These are phyloP conservation scores for Pichia sporocuriosa DNA, from an alignment of 805 yeast species.

Conservation along the genomic window DNA sequence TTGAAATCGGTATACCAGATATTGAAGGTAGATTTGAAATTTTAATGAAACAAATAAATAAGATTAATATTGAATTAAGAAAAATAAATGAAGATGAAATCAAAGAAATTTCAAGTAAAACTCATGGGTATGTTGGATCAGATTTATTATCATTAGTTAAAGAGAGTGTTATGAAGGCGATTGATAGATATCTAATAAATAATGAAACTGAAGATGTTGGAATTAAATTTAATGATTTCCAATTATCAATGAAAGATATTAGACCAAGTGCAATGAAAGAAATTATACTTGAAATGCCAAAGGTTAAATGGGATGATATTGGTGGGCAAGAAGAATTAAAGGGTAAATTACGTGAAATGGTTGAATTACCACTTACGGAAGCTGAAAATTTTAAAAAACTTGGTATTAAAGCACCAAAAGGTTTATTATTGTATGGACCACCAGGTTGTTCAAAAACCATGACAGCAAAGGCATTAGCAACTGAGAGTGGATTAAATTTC, in stretches of 20 bases:
- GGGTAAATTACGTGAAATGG: slow-evolving; percentile 77
- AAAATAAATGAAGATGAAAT: slow-evolving; percentile 49
- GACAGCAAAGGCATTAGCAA: slow-evolving; percentile 91
- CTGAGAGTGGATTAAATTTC: slow-evolving; percentile 91
- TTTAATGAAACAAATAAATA: slow-evolving; percentile 50
- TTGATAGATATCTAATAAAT: slow-evolving; percentile 48
- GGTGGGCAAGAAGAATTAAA: slow-evolving; percentile 91
- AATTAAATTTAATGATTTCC: slow-evolving; percentile 51
- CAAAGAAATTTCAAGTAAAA: slow-evolving; percentile 57
- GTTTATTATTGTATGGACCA: slow-evolving; percentile 90
- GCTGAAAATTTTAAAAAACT: slow-evolving; percentile 65
- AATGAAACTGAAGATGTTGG: slow-evolving; percentile 3
- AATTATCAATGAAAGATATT: slow-evolving; percentile 65
- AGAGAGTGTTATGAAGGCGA: slow-evolving; percentile 81
- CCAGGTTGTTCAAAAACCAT: slow-evolving; percentile 97
- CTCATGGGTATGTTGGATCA: slow-evolving; percentile 98
- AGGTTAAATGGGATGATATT: slow-evolving; percentile 87
- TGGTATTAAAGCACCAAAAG: slow-evolving; percentile 89
- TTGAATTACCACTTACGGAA: slow-evolving; percentile 84
- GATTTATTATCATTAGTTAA: slow-evolving; percentile 83
- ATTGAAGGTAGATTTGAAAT: slow-evolving; percentile 72
- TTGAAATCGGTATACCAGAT: slow-evolving; percentile 92
- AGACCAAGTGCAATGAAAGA: slow-evolving; percentile 98
- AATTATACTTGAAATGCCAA: slow-evolving; percentile 88
- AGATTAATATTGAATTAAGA: slow-evolving; percentile 42